Base-by-base conservation (phyloP, 208 protist species). In the Wallacemonas sp. region DNA sequence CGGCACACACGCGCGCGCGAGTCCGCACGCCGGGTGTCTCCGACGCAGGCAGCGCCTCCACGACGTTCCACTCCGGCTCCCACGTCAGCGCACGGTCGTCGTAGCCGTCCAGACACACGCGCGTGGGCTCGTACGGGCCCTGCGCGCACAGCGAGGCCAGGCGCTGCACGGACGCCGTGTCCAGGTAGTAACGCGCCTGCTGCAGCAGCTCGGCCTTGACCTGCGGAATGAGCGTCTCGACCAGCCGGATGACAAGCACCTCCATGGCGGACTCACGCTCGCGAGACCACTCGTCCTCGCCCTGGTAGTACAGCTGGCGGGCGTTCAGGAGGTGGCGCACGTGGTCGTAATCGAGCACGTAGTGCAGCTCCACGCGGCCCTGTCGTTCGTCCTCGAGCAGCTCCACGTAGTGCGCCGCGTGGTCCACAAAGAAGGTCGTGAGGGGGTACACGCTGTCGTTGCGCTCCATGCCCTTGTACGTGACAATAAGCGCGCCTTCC, bases 31-130 rank as follows among this genome's bases (percentile, higher is more conserved):
- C 38, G 61, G 26, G 18, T 31, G 22, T 65, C 2, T 32, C 20
- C 5, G 28, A 20, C 10, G 71, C n/a, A 10, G 81, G 69, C n/a
- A 94, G 74, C 28, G 90, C 87, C 74, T 95, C 90, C 26, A 93
- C 87, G 14, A 92, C 64, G 73, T 95, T 95, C 86, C 86, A 93
- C 63, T 89, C 76, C 22, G 82, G 79, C 29, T 93, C 80, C 90
- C 90, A 95, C 50, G 76, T 57, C 4, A 82, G 74, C 55, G 72
- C 70, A 2, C 75, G 70, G 0, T 75, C 73, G 49, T 78, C 72
- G 61, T 81, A 95, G 61, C 70, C 74, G 26, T 82, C 79, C 32
- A 93, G 57, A 49, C 63, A 54, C 29, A 95, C 68, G 5, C 72
- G 61, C 11, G 90, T 95, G 3, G 71, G 61, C 23, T 89, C 71